Evolutionary conservation across 106 monocot species (phyloP).

Genomic region (Apostasia shenzhenica): DNA sequence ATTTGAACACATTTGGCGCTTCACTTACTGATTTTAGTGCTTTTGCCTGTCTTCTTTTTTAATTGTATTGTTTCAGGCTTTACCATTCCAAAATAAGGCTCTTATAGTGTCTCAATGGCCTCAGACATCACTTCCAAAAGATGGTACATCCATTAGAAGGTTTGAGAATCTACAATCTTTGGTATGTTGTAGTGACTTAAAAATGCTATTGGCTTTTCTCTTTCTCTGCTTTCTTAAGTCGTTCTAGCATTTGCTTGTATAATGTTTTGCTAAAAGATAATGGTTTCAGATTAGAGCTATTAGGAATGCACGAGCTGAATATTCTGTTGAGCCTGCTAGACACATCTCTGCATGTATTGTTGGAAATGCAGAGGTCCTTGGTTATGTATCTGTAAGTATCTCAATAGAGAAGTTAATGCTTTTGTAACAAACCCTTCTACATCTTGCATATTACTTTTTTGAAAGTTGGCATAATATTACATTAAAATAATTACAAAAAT

Average conservation of each 20-base stretch:
- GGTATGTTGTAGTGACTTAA: slow-evolving; percentile 30
- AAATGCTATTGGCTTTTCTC: background rate
- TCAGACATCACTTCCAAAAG: slow-evolving; percentile 57
- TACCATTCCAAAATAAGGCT: slow-evolving; percentile 64
- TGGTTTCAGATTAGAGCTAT: slow-evolving; percentile 55
- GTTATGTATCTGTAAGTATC: slow-evolving; percentile 74
- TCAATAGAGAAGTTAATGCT: no score
- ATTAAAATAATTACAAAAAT: no score
- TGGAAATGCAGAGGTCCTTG: slow-evolving; percentile 67
- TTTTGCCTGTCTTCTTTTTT: background rate
- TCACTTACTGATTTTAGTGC: background rate
- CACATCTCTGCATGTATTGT: slow-evolving; percentile 90
- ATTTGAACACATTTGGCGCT: background rate
- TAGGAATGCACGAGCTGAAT: slow-evolving; percentile 86
- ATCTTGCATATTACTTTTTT: background rate
- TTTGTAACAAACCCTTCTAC: no score
- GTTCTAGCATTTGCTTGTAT: background rate
- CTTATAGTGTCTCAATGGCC: slow-evolving; percentile 87
- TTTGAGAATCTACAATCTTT: slow-evolving; percentile 92
- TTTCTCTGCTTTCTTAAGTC: background rate
- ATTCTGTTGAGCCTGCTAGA: slow-evolving; percentile 96
- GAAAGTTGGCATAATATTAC: background rate
- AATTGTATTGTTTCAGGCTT: slow-evolving; percentile 40
- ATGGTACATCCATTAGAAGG: slow-evolving; percentile 62
- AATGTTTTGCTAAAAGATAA: no score